Evolutionary conservation across 2,329 filamentous ascomycete species (phyloP).

Genomic region (Calonectria pseudoturangicola): DNA sequence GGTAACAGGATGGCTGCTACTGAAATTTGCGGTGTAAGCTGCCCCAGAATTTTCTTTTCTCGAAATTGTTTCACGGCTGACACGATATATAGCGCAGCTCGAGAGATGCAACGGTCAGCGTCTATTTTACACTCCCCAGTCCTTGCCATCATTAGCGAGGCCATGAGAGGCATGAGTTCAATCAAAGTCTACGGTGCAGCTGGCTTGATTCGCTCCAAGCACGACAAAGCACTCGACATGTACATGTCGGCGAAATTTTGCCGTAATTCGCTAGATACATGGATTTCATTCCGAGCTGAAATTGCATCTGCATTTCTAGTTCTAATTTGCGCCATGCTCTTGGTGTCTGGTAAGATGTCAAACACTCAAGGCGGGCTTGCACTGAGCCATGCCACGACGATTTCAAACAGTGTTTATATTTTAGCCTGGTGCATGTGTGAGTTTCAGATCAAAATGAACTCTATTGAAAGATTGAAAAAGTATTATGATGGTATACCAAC

Average conservation of each 20-base stretch:
- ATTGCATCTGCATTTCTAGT: constrained; percentile 9
- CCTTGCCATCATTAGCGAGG: background rate
- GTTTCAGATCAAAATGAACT: constrained; percentile 21
- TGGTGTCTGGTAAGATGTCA: constrained; percentile 21
- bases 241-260: constrained; percentile 17
- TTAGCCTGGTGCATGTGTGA: constrained; percentile 13
- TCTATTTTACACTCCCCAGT: constrained; percentile 11
- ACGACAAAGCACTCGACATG: constrained; percentile 11
- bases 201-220: background rate
- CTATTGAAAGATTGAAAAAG: constrained; percentile 10
- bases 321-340: background rate
- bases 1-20: background rate
- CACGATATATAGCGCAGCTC: background rate
- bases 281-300: constrained; percentile 11
- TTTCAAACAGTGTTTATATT: constrained; percentile 13
- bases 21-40: constrained; percentile 16
- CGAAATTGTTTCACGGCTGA: background rate
- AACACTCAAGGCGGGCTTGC: constrained; percentile 10
- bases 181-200: background rate
- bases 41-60: background rate
- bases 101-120: constrained; percentile 14
- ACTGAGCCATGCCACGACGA: constrained; percentile 6
- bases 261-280: constrained; percentile 5
- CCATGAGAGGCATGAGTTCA: constrained; percentile 1
- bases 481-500: constrained; percentile 6